A percentile compares a stretch with the other conserved stretches of the same genome.
Conservation (phyloP, 495 filamentous ascomycete species). For the Penicillium manginii region DNA sequence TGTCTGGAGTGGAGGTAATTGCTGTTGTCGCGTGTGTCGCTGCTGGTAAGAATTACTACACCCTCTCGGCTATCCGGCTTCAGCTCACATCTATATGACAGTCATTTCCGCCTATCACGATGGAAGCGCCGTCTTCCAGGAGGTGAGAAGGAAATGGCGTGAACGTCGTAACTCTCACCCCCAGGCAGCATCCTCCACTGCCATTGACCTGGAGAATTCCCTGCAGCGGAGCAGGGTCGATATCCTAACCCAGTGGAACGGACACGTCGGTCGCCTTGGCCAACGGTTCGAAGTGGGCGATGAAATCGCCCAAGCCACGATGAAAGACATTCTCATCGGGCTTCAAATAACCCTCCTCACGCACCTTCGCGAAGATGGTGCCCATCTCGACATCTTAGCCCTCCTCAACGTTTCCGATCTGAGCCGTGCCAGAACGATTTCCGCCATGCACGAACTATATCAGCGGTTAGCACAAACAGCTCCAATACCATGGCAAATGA, state of each 20-base stretch:
- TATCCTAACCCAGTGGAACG: conserved; percentile 36
- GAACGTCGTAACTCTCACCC: conserved; percentile 18
- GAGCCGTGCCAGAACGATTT: conserved; percentile 31
- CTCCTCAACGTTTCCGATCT: conserved; percentile 41
- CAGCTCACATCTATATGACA: background rate
- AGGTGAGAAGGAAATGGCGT: conserved; percentile 42
- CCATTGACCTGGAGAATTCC: conserved; percentile 38
- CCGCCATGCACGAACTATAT: conserved; percentile 36
- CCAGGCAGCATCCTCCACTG: conserved; percentile 12
- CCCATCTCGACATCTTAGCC: conserved; percentile 37
- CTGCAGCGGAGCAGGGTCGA: conserved; percentile 31
- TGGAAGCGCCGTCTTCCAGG: conserved; percentile 36
- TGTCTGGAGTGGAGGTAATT: conserved; percentile 31
- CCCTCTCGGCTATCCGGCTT: background rate
- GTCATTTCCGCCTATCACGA: conserved; percentile 51
- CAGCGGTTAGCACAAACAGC: conserved; percentile 33
- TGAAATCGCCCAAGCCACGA: conserved; percentile 36
- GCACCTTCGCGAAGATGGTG: conserved; percentile 44
- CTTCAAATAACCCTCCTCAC: conserved; percentile 48
- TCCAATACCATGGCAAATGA: conserved; percentile 13
- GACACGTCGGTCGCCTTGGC: conserved; percentile 33
- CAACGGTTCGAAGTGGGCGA: conserved; percentile 43
- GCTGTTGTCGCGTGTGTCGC: conserved; percentile 44
- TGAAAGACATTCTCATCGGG: conserved; percentile 50
- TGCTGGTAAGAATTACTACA: conserved; percentile 21